A percentile compares a stretch with the other conserved stretches of the same genome.
Evolutionary conservation across 2,329 filamentous ascomycete species (phyloP).

Genomic region (Mariannaea sp.): DNA sequence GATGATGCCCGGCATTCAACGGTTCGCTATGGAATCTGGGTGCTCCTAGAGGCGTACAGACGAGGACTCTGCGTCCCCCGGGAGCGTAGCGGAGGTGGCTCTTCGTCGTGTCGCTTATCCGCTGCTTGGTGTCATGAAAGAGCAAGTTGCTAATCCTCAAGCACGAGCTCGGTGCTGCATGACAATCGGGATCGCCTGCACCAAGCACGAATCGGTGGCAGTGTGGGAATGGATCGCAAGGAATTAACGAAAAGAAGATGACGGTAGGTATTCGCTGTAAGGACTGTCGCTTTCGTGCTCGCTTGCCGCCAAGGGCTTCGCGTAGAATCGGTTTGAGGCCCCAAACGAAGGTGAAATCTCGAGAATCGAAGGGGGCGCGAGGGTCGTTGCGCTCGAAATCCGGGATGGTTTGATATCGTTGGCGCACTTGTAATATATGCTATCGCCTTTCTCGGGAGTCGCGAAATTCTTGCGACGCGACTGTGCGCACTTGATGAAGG

Average conservation of each 20-base stretch:
- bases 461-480: constrained; percentile 20
- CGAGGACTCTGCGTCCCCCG: constrained; percentile 23
- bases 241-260: not conserved
- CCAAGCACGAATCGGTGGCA: constrained; percentile 25
- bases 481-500: constrained; percentile 25
- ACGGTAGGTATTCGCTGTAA: not conserved
- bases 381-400: constrained; percentile 1
- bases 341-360: constrained; percentile 17
- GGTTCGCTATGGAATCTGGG: constrained; percentile 11
- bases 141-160: constrained; percentile 21
- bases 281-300: constrained; percentile 2
- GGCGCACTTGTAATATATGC: constrained; percentile 9
- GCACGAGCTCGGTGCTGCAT: constrained; percentile 27
- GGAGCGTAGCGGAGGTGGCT: constrained; percentile 20
- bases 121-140: constrained; percentile 28
- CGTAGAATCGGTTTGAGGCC: not conserved
- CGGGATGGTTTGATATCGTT: not conserved
- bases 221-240: constrained; percentile 20
- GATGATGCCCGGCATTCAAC: constrained; percentile 57
- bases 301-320: constrained; percentile 8
- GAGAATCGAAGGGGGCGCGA: constrained; percentile 18
- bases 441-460: not conserved
- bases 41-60: constrained; percentile 19
- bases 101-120: constrained; percentile 21
- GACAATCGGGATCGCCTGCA: constrained; percentile 29